Evolutionary conservation across 108 stramenopile genomes (phyloP).

Genomic region (Stephanodiscus minutulus): DNA sequence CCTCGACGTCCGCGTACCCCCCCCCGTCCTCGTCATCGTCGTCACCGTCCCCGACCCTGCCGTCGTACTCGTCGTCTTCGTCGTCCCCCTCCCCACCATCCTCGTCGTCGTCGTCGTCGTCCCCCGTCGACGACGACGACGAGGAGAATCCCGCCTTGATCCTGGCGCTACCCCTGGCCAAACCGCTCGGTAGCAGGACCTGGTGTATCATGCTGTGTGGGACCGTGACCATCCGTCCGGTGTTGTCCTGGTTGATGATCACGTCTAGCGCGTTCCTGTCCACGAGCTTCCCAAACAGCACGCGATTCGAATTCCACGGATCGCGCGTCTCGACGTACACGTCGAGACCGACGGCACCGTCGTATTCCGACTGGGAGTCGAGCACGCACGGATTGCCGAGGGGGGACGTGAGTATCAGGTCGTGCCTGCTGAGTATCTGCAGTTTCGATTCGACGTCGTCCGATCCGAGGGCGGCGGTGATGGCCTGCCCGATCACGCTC

Average conservation of each 20-base stretch:
- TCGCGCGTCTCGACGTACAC: slow-evolving; percentile 81
- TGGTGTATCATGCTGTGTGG: slow-evolving; percentile 59
- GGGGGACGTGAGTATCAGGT: slow-evolving; percentile 72
- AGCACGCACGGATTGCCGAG: slow-evolving; percentile 52
- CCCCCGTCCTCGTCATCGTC: slow-evolving; percentile 8
- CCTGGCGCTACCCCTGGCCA: slow-evolving; percentile 36
- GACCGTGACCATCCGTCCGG: slow-evolving; percentile 85
- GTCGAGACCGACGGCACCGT: slow-evolving; percentile 55
- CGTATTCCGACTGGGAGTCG: slow-evolving; percentile 83
- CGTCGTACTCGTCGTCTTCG: slow-evolving; percentile 4
- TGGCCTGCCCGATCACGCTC: slow-evolving; percentile 61
- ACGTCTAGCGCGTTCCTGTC: slow-evolving; percentile 86
- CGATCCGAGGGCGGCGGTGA: slow-evolving; percentile 60
- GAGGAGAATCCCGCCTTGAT: slow-evolving; percentile 13
- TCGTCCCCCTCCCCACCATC: slow-evolving; percentile 18
- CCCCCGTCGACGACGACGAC: not conserved
- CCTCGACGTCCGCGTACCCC: slow-evolving; percentile 9
- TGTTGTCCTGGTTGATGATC: slow-evolving; percentile 68
- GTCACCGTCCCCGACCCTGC: slow-evolving; percentile 12
- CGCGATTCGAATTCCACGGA: slow-evolving; percentile 83
- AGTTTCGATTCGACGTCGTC: slow-evolving; percentile 64
- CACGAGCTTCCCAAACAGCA: slow-evolving; percentile 72
- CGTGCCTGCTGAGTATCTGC: slow-evolving; percentile 69
- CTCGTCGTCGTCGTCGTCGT: slow-evolving; percentile 10
- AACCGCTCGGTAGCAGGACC: slow-evolving; percentile 37